Base-by-base conservation (phyloP, 1,139 yeast species). In the Arxiozyma bovina region DNA sequence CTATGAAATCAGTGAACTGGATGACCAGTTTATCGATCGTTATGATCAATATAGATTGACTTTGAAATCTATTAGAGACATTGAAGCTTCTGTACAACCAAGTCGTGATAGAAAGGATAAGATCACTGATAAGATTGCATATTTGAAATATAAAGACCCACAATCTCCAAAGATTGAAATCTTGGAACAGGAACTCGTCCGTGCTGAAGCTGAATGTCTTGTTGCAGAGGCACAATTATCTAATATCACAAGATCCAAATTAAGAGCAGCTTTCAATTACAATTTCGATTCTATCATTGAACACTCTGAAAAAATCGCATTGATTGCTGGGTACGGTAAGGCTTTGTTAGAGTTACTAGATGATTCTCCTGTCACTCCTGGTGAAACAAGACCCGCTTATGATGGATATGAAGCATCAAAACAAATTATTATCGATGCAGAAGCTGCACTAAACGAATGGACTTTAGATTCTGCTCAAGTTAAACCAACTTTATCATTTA, bases 181-280 rank as follows among this genome's bases (percentile, higher is more conserved):
- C 54, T 82, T 93, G 72, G 99, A 93, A 79, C 98, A 93, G 77
- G 98, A 93, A 77, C 82, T 93, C 72, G 98, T 93, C 61, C 87
- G 99, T 75, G 97, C 98, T 53, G 99, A 93, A 78, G 98, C 98
- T 63, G 98, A 93, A 77, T 89, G 96, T 53, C 83, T 93, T 68
- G 99, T 93, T 66, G 99, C 99, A 58, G 99, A 93, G 78, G 98
- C 98, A 55, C 99, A 93, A 79, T 82, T 93, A 72, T 87, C 96
- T 60, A 93, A 93, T 79, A 93, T 93, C 75, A 93, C 98, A 64
- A 87, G 99, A 75, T 96, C 93, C 75, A 90, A 91, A 80, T 81
- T 93, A 74, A 91, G 94, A 82, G 94, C 96, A 64, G 96, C 98
- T 53, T 93, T 86, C 82, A 86, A 88, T 78, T 91, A 91, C 77